Conservation (phyloP, 371 early-diverging fungal species). For the Mucor mucedo region DNA sequence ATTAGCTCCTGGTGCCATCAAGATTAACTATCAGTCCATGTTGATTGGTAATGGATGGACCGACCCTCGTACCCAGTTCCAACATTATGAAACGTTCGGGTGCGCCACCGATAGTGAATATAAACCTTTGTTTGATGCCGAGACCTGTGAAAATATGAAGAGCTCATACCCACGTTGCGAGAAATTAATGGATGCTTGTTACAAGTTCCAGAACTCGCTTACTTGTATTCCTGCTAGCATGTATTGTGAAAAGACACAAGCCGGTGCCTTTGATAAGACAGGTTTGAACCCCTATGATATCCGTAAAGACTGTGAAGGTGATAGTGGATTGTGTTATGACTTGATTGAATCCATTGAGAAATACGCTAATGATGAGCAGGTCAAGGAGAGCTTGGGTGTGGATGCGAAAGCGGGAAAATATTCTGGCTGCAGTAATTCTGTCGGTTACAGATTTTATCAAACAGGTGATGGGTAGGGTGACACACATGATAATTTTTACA, state of each 20-base stretch:
- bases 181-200: slow-evolving; percentile 74
- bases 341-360: slow-evolving; percentile 73
- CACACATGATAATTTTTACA: neutral
- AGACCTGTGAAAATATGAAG: slow-evolving; percentile 72
- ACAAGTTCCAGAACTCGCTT: slow-evolving; percentile 69
- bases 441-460: slow-evolving; percentile 74
- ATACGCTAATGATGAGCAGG: slow-evolving; percentile 73
- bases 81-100: slow-evolving; percentile 85
- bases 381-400: slow-evolving; percentile 72
- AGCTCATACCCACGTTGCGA: slow-evolving; percentile 71
- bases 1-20: slow-evolving; percentile 1
- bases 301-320: slow-evolving; percentile 68
- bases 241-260: slow-evolving; percentile 77
- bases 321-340: slow-evolving; percentile 71
- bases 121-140: slow-evolving; percentile 44
- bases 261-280: slow-evolving; percentile 59
- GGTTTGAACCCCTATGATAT: slow-evolving; percentile 83
- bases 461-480: slow-evolving; percentile 79
- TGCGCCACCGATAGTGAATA: slow-evolving; percentile 54
- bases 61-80: slow-evolving; percentile 81
- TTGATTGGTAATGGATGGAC: slow-evolving; percentile 92
- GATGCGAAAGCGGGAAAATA: slow-evolving; percentile 63
- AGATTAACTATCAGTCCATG: slow-evolving; percentile 67
- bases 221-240: slow-evolving; percentile 81
- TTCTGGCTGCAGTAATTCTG: slow-evolving; percentile 73